Percentiles rank a stretch among this genome's conserved stretches.
Conservation (phyloP, 192 early-diverging fungal genomes). For the Mortierella hygrophila region DNA sequence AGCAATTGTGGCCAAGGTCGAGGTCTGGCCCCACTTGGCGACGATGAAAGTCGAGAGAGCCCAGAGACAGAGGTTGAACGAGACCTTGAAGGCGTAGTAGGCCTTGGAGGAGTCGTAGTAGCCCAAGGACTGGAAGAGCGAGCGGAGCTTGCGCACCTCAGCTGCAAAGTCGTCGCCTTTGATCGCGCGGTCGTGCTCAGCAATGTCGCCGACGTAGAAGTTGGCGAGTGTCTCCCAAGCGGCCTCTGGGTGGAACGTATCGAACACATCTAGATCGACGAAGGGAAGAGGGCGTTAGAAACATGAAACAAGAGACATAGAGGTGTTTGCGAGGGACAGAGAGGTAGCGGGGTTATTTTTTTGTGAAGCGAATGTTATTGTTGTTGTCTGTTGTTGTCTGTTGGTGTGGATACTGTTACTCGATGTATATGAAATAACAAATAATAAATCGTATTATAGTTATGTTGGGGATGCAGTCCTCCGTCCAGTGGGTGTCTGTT, state of each 20-base stretch:
- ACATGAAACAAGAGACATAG: background rate
- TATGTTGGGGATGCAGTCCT: background rate
- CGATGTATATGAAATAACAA: background rate
- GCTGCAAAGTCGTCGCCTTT: constrained; percentile 68
- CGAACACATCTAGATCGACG: constrained; percentile 71
- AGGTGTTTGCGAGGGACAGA: background rate
- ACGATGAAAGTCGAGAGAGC: constrained; percentile 64
- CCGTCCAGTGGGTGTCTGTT: background rate
- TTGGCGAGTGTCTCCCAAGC: constrained; percentile 77
- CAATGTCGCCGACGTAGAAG: constrained; percentile 82
- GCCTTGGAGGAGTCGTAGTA: constrained; percentile 75
- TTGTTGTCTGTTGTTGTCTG: too few relatives aligned
- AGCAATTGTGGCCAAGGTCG: constrained; percentile 66
- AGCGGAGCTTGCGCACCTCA: constrained; percentile 73
- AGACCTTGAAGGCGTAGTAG: constrained; percentile 77
- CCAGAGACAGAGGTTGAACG: constrained; percentile 66
- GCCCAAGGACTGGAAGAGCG: constrained; percentile 63
- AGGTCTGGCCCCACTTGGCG: constrained; percentile 63
- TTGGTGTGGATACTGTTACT: too few relatives aligned
- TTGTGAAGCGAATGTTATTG: too few relatives aligned
- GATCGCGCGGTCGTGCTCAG: constrained; percentile 58
- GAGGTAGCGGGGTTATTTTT: background rate
- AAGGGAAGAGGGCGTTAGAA: background rate
- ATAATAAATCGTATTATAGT: constrained; percentile 6
- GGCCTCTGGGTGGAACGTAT: constrained; percentile 79